Evolutionary conservation across 257 asterid species (phyloP).

Genomic region (Anisodus acutangulus): DNA sequence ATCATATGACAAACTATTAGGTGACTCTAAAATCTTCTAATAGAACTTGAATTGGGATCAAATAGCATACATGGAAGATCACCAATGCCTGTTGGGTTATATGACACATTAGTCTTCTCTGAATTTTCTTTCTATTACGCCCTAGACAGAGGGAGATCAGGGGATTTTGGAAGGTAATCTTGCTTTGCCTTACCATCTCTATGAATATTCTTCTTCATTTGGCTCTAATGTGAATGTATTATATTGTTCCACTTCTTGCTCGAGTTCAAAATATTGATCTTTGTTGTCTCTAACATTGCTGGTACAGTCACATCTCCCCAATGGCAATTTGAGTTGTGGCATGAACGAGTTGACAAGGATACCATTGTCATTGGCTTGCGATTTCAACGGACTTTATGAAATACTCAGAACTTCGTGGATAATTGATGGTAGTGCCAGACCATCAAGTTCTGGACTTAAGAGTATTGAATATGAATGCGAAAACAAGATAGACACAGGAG

Average conservation of each 20-base stretch:
- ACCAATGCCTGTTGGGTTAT: neutral
- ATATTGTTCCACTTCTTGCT: neutral
- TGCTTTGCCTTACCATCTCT: neutral
- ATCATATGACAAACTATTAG: constrained; percentile 3
- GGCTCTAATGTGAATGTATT: constrained; percentile 5
- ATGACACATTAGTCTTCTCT: neutral
- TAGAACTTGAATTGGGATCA: neutral
- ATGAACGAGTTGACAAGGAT: constrained; percentile 27
- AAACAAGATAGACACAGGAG: constrained; percentile 30
- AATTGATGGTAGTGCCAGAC: constrained; percentile 35
- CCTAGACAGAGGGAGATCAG: neutral
- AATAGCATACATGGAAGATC: neutral
- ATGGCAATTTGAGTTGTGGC: constrained; percentile 28
- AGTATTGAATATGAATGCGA: constrained; percentile 31
- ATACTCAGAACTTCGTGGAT: constrained; percentile 35
- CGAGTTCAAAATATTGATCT: neutral
- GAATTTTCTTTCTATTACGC: neutral
- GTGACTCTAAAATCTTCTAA: neutral
- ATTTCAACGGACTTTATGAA: constrained; percentile 35
- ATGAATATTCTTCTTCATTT: constrained; percentile 2
- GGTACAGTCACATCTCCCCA: constrained; percentile 45
- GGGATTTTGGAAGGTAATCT: neutral
- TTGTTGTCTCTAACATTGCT: neutral
- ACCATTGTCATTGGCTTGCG: constrained; percentile 41
- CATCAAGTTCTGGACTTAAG: constrained; percentile 31